Evolutionary conservation across 2,329 filamentous ascomycete genomes (phyloP).

Genomic region (Fusarium brachygibbosum): DNA sequence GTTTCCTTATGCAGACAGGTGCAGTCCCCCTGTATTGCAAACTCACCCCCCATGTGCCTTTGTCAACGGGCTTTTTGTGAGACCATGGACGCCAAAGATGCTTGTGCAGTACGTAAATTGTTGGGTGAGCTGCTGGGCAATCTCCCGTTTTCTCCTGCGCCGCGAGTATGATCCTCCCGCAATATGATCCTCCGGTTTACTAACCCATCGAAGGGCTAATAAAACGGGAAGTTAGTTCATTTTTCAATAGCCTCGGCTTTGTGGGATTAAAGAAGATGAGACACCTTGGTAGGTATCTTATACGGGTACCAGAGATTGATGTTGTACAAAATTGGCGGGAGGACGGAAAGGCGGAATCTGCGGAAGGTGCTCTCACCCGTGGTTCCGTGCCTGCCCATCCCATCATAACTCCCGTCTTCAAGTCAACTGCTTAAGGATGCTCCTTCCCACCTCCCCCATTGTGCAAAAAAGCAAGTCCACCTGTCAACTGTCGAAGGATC

Average conservation of each 20-base stretch:
- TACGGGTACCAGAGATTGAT: neutral
- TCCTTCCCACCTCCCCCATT: constrained; percentile 24
- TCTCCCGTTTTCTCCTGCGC: constrained; percentile 9
- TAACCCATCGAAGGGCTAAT: neutral
- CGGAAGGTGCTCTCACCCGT: constrained; percentile 31
- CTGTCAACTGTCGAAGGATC: constrained; percentile 14
- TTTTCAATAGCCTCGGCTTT: neutral
- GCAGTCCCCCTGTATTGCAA: constrained; percentile 31
- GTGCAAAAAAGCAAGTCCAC: constrained; percentile 23
- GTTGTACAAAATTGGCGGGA: neutral
- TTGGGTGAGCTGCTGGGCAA: constrained; percentile 7
- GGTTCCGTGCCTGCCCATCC: constrained; percentile 15
- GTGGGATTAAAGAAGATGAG: neutral
- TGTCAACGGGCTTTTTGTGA: constrained; percentile 6
- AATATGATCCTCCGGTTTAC: constrained; percentile 1
- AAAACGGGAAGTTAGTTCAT: neutral
- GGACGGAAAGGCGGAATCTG: constrained; percentile 33
- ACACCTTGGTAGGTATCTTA: no score
- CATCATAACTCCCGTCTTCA: neutral
- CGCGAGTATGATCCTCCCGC: constrained; percentile 1
- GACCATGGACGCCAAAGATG: neutral
- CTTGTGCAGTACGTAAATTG: neutral
- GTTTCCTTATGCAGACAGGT: constrained; percentile 39
- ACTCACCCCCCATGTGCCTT: constrained; percentile 34
- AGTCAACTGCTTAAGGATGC: constrained; percentile 8